Conservation (phyloP, 2,329 filamentous ascomycete genomes). For the Stachybotrys chlorohalonatus region DNA sequence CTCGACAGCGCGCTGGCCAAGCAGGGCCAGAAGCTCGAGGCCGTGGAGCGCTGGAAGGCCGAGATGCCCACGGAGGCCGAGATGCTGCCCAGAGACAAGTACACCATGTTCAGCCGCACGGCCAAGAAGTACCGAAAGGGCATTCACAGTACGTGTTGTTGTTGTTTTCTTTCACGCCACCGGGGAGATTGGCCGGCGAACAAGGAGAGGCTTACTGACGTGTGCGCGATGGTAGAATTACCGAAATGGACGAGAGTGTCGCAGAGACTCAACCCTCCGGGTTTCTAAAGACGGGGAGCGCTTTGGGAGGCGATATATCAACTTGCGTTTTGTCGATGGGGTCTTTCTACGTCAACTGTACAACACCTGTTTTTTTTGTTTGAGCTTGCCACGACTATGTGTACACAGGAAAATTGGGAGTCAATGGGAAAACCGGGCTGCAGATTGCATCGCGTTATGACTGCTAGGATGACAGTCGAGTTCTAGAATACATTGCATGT, state of each 20-base stretch:
- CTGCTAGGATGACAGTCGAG: not conserved
- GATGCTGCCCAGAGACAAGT: slow-evolving; percentile 96
- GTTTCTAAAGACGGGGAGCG: slow-evolving; percentile 53
- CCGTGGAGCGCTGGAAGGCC: slow-evolving; percentile 81
- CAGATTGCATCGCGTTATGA: slow-evolving; percentile 1
- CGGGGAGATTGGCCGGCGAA: not conserved
- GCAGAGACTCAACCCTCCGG: slow-evolving; percentile 87
- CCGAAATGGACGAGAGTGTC: slow-evolving; percentile 94
- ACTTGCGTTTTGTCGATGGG: slow-evolving; percentile 6
- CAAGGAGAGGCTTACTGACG: slow-evolving; percentile 7
- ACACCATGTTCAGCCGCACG: slow-evolving; percentile 95
- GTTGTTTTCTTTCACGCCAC: too few relatives aligned
- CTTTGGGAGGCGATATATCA: too few relatives aligned
- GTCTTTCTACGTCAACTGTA: slow-evolving; percentile 13
- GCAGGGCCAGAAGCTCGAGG: slow-evolving; percentile 62
- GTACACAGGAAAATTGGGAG: slow-evolving; percentile 1
- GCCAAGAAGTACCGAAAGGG: slow-evolving; percentile 94
- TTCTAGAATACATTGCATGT: slow-evolving; percentile 7
- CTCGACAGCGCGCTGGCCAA: slow-evolving; percentile 70
- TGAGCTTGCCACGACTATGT: slow-evolving; percentile 7
- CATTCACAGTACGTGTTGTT: slow-evolving; percentile 72
- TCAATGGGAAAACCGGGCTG: slow-evolving; percentile 1
- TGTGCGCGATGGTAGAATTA: slow-evolving; percentile 44
- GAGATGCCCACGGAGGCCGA: slow-evolving; percentile 95
- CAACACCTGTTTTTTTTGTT: slow-evolving; percentile 14